Percentiles rank a stretch among this genome's conserved stretches.
These are phyloP conservation scores for Kodamaea restingae DNA, from an alignment of 805 yeast species.

Conservation along the genomic window DNA sequence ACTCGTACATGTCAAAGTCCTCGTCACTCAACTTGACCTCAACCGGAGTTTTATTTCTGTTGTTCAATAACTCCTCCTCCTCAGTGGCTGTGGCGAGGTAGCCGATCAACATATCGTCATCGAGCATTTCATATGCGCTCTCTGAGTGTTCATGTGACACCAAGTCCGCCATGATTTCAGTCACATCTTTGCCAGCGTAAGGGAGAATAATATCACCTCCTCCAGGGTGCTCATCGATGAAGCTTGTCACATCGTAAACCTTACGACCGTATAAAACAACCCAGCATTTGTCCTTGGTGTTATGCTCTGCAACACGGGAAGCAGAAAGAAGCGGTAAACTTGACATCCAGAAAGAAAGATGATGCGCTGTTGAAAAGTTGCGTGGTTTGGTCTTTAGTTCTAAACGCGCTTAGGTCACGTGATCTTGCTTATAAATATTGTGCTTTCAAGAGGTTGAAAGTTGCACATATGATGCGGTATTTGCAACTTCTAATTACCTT, in stretches of 20 bases:
- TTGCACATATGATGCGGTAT: no score
- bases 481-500: no score
- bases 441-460: no score
- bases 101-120: slow-evolving; percentile 76
- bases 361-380: not conserved
- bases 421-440: not conserved
- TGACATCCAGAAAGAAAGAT: not conserved
- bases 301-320: slow-evolving; percentile 51
- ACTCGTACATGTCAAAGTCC: slow-evolving; percentile 32
- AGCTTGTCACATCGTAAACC: slow-evolving; percentile 76
- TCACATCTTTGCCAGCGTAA: slow-evolving; percentile 58
- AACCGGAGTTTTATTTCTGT: slow-evolving; percentile 53
- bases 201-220: slow-evolving; percentile 57
- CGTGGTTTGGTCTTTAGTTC: not conserved
- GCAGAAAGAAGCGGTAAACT: slow-evolving; percentile 59
- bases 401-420: not conserved
- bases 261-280: slow-evolving; percentile 76
- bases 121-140: slow-evolving; percentile 79
- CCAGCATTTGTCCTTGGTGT: slow-evolving; percentile 59
- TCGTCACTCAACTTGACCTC: slow-evolving; percentile 46
- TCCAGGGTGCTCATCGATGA: slow-evolving; percentile 70
- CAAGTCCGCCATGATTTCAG: slow-evolving; percentile 72
- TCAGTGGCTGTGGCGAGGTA: slow-evolving; percentile 79
- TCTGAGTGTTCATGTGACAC: slow-evolving; percentile 77
- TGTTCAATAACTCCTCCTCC: slow-evolving; percentile 63